phyloP scores from a whole-genome alignment of 1,139 yeast species.

The Blastobotrys persicus region DNA sequence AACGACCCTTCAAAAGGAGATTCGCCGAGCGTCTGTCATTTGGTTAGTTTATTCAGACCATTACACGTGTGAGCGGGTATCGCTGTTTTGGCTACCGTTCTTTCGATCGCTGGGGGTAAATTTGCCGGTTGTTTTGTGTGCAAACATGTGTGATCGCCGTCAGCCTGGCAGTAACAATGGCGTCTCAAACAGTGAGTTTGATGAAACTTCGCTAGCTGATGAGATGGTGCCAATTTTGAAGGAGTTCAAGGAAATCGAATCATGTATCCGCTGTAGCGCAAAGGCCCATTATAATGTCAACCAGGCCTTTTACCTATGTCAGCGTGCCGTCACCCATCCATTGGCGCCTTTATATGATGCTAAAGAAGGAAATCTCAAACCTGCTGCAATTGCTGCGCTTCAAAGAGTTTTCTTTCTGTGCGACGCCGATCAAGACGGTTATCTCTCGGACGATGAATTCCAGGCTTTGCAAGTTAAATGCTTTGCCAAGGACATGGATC shows the following conservation, averaged over 20 bases:
- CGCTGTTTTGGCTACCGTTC: conserved; percentile 91
- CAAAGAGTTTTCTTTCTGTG: conserved; percentile 78
- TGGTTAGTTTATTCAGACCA: conserved; percentile 93
- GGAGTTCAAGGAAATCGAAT: conserved; percentile 91
- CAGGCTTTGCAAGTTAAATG: conserved; percentile 68
- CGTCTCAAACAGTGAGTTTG: conserved; percentile 18
- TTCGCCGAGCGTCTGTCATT: conserved; percentile 83
- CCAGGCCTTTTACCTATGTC: conserved; percentile 84
- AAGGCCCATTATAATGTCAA: conserved; percentile 78
- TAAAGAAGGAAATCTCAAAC: conserved; percentile 80
- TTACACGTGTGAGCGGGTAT: conserved; percentile 87
- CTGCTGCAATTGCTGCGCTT: conserved; percentile 71
- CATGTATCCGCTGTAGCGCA: conserved; percentile 86
- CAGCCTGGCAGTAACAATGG: conserved; percentile 27
- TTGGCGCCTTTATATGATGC: conserved; percentile 92
- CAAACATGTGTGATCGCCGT: conserved; percentile 66
- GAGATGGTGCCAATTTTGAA: conserved; percentile 84
- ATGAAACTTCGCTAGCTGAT: conserved; percentile 46
- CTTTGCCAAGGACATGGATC: conserved; percentile 59
- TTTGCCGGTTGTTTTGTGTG: conserved; percentile 82
- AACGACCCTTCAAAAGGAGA: conserved; percentile 60
- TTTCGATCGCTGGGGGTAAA: conserved; percentile 91
- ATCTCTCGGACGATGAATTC: conserved; percentile 66
- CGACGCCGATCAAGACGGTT: conserved; percentile 90
- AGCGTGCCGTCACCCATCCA: conserved; percentile 88